Evolutionary conservation across 2,329 filamentous ascomycete species (phyloP).

Genomic region (Penicillium sp.): DNA sequence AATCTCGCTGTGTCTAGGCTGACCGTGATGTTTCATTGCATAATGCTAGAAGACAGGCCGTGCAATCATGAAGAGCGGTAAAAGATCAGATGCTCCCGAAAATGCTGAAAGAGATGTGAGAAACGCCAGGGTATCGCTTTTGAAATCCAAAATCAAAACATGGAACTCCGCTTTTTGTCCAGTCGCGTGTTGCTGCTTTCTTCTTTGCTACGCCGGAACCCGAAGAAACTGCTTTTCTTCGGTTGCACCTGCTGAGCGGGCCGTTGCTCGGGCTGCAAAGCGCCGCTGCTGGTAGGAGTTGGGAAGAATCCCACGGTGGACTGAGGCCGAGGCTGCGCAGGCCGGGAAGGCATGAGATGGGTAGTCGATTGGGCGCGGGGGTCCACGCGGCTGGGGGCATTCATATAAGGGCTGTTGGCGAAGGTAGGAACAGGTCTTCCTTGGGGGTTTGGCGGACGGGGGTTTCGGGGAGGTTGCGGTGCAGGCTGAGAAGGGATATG

Average conservation of each 20-base stretch:
- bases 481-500: conserved; percentile 20
- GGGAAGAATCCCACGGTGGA: conserved; percentile 19
- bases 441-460: conserved; percentile 16
- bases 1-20: no score
- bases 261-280: conserved; percentile 6
- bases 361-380: conserved; percentile 23
- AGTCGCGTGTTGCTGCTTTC: conserved; percentile 36
- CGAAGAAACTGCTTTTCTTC: conserved; percentile 48
- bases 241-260: conserved; percentile 29
- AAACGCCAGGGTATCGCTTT: conserved; percentile 18
- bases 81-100: no score
- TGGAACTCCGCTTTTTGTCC: conserved; percentile 47
- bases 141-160: conserved; percentile 36
- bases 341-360: conserved; percentile 17
- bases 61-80: no score
- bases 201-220: conserved; percentile 37
- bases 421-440: conserved; percentile 12
- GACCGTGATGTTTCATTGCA: no score
- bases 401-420: conserved; percentile 20
- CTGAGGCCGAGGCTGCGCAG: conserved; percentile 15
- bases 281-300: conserved; percentile 14
- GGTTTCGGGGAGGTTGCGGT: conserved; percentile 13
- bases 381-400: conserved; percentile 11
- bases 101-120: conserved; percentile 1
- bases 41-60: no score